Evolutionary conservation across 106 monocot genomes (phyloP).

Genomic region (Dendrobium chrysotoxum): DNA sequence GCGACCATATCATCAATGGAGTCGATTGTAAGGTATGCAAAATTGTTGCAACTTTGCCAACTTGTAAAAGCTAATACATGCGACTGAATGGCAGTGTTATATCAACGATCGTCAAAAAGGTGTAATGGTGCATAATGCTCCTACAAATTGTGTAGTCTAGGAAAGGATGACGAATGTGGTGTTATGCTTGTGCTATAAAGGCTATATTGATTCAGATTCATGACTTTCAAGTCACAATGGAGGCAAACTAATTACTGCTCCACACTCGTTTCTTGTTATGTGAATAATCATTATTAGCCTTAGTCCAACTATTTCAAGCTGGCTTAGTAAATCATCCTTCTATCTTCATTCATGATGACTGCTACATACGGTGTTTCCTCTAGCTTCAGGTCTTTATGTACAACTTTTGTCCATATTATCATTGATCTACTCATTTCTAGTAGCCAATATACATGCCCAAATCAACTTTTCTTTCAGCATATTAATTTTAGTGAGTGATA

Average conservation of each 20-base stretch:
- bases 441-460: background rate
- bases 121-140: too few relatives aligned
- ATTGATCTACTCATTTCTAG: background rate
- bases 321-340: background rate
- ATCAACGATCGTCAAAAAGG: background rate
- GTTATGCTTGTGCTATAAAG: background rate
- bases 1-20: conserved; percentile 51
- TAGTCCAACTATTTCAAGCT: background rate
- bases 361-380: too few relatives aligned
- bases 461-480: background rate
- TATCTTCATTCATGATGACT: background rate
- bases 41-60: background rate
- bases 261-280: background rate
- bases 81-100: background rate
- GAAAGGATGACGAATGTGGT: background rate
- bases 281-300: background rate
- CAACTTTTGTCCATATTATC: background rate
- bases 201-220: background rate
- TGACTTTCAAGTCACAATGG: background rate
- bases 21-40: conserved; percentile 56
- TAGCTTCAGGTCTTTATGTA: background rate
- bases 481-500: background rate
- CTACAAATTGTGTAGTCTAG: too few relatives aligned
- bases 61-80: background rate
- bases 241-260: background rate